A percentile compares a stretch with the other conserved stretches of the same genome.
phyloP scores from a whole-genome alignment of 2,329 filamentous ascomycete species.

The Nothophoma quercina region DNA sequence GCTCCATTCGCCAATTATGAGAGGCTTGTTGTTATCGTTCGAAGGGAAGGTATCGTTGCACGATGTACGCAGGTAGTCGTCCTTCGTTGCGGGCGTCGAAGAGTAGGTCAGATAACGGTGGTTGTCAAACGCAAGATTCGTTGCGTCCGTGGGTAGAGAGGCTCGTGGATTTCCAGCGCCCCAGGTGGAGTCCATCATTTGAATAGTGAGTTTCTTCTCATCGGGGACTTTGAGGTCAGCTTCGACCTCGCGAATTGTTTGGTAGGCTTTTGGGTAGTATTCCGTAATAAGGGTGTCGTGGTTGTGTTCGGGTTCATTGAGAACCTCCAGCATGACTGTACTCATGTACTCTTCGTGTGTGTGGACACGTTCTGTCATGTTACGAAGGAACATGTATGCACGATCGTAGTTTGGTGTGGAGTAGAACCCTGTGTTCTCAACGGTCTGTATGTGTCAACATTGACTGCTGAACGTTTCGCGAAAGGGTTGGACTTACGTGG shows the following conservation, averaged over 20 bases:
- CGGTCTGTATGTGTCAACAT: constrained; percentile 23
- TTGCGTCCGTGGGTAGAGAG: constrained; percentile 52
- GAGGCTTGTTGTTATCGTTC: constrained; percentile 49
- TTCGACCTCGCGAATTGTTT: constrained; percentile 60
- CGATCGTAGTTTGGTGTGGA: constrained; percentile 63
- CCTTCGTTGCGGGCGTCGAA: constrained; percentile 54
- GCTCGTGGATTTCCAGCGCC: constrained; percentile 62
- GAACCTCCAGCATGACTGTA: constrained; percentile 65
- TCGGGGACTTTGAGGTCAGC: constrained; percentile 51
- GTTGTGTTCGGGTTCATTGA: constrained; percentile 59
- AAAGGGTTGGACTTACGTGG: constrained; percentile 33
- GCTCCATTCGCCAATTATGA: constrained; percentile 68
- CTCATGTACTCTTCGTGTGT: constrained; percentile 58
- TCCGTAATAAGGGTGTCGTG: constrained; percentile 34
- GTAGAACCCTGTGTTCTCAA: constrained; percentile 61
- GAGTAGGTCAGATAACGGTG: constrained; percentile 63
- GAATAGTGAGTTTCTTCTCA: constrained; percentile 61
- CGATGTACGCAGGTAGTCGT: constrained; percentile 59
- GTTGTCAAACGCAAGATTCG: constrained; percentile 62
- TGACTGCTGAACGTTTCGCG: too few species aligned
- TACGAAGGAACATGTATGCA: constrained; percentile 62
- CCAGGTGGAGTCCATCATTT: constrained; percentile 63
- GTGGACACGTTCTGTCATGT: constrained; percentile 63
- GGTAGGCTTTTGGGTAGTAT: constrained; percentile 60
- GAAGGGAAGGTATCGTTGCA: constrained; percentile 57